phyloP scores from a whole-genome alignment of 78 protist genomes.

The Dictyostelium citrinum region DNA sequence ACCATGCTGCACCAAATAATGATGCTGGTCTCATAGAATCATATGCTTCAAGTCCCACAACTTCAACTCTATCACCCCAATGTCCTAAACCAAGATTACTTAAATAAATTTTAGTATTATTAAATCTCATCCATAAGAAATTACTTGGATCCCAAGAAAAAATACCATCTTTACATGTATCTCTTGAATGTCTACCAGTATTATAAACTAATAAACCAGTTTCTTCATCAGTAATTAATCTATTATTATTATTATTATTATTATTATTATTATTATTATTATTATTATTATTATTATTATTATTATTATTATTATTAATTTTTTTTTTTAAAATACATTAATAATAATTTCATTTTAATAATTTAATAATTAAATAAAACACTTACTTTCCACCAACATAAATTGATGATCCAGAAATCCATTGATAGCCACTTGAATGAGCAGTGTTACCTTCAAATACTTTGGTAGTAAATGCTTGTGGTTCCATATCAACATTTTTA shows the following conservation, averaged over 20 bases:
- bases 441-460: slow-evolving; percentile 85
- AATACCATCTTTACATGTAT: not conserved
- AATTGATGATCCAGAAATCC: slow-evolving; percentile 65
- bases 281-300: too few relatives aligned
- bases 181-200: slow-evolving; percentile 40
- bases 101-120: slow-evolving; percentile 3
- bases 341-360: too few relatives aligned
- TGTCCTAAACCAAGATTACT: slow-evolving; percentile 24
- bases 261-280: too few relatives aligned
- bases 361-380: too few relatives aligned
- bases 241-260: too few relatives aligned
- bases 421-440: slow-evolving; percentile 72
- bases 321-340: not conserved
- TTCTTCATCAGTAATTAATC: not conserved
- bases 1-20: slow-evolving; percentile 59
- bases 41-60: slow-evolving; percentile 5
- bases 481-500: not conserved
- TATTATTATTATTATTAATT: too few relatives aligned
- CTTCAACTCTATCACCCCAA: slow-evolving; percentile 59
- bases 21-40: slow-evolving; percentile 19
- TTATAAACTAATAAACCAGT: not conserved
- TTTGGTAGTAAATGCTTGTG: slow-evolving; percentile 18
- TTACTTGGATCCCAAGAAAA: not conserved
- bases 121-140: slow-evolving; percentile 59
- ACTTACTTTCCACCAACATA: slow-evolving; percentile 63